Evolutionary conservation across 148 eudicot genomes (phyloP), one percentile per base, ranked within the genome.

Genomic region (Limonium bicolor): DNA sequence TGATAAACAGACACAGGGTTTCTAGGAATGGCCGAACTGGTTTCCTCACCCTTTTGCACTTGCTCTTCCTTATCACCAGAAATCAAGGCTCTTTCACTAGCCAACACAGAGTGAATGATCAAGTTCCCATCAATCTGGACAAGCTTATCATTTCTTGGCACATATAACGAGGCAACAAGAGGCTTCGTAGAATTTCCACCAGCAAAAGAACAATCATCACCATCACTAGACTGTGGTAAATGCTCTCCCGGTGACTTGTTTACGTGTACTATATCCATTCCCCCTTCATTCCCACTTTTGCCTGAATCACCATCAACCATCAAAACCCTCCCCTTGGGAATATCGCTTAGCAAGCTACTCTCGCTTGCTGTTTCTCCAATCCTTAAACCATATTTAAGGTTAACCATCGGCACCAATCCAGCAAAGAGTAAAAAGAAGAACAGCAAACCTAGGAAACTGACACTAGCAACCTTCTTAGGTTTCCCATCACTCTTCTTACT

Each of bases 71-170:
- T 60, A 33, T 33, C 50, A 33, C 27, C 32, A 58, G 62, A 56
- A n/a, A 67, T 59, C 73, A 46, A 60, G 36, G 90, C 80, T 53
- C 66, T 88, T 69, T 83, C 96, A 53, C 92, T 83, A 3, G 96
- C 96, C 39, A 88, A 62, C 52, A 88, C 69, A 9, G 96, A 88
- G 55, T 88, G 83, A 39, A 88, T 83, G 5, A 88, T 88, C 86
- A 88, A 70, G 45, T 83, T 88, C 6, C 96, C 96, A 65, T 88
- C 96, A 60, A 88, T 83, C 64, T 88, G 79, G 19, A 88, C 94
- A 58, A 88, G 64, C 69, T 77, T 88, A 58, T 88, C 86, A 41
- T 83, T 88, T 66, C 94, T 74, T 1, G 96, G 96, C 3, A 87
- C 94, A 76, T 71, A 82, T 55, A 87, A 34, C 0, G 96, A 82